These are phyloP conservation scores for Vigna trinervia DNA, from an alignment of 306 rosid species.

Conservation along the genomic window DNA sequence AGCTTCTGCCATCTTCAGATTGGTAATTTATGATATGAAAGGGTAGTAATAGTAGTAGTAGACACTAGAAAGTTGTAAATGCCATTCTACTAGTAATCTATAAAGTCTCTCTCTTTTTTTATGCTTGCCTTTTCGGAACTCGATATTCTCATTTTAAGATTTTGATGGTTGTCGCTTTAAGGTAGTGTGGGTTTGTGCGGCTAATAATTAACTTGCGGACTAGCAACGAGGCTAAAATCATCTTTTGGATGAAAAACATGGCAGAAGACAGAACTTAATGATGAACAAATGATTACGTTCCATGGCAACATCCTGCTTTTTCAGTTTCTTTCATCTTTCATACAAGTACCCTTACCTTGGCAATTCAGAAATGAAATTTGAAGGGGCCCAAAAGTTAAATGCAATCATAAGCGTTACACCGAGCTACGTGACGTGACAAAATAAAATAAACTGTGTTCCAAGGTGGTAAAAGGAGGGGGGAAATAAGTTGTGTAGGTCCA, in stretches of 20 bases:
- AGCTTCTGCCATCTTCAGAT: not conserved
- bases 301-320: constrained; percentile 37
- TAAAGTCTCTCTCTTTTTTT: not conserved
- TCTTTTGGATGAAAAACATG: constrained; percentile 41
- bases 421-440: constrained; percentile 10
- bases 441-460: not conserved
- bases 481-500: not conserved
- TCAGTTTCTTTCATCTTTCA: constrained; percentile 7
- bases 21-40: constrained; percentile 2
- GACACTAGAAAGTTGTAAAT: constrained; percentile 30
- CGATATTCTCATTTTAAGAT: constrained; percentile 4
- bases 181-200: constrained; percentile 12
- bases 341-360: constrained; percentile 19
- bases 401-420: constrained; percentile 32
- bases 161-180: constrained; percentile 15
- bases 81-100: not conserved
- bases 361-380: constrained; percentile 5
- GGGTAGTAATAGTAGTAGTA: not conserved
- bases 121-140: not conserved
- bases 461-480: not conserved
- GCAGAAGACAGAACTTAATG: constrained; percentile 37
- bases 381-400: constrained; percentile 34
- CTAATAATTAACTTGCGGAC: constrained; percentile 41
- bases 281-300: constrained; percentile 52
- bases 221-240: constrained; percentile 32